phyloP scores from a whole-genome alignment of 306 rosid species.

The Inga oerstediana region DNA sequence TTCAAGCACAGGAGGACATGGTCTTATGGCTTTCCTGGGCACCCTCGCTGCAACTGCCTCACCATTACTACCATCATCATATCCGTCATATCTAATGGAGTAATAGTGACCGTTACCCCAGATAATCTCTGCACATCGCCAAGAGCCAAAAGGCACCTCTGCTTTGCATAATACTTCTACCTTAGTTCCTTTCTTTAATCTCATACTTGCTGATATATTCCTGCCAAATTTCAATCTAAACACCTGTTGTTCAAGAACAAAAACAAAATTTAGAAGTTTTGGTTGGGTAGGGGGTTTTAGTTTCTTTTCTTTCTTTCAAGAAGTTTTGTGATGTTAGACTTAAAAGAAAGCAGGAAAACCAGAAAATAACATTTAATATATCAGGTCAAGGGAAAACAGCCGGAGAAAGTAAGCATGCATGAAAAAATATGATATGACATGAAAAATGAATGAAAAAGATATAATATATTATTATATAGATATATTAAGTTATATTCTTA shows the following conservation, averaged over 20 bases:
- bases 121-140: constrained; percentile 85
- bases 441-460: too few species aligned
- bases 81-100: constrained; percentile 66
- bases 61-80: constrained; percentile 52
- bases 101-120: constrained; percentile 70
- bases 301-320: not conserved
- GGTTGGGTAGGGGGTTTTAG: constrained; percentile 34
- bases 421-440: too few species aligned
- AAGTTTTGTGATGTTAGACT: not conserved
- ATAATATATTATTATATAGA: too few species aligned
- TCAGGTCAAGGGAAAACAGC: constrained; percentile 33
- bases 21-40: constrained; percentile 70
- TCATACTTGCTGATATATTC: constrained; percentile 48
- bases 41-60: constrained; percentile 59
- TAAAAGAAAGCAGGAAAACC: constrained; percentile 26
- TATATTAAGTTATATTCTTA: too few species aligned
- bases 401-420: not conserved
- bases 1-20: constrained; percentile 71
- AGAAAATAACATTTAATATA: constrained; percentile 26
- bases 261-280: constrained; percentile 26
- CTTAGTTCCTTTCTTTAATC: constrained; percentile 77
- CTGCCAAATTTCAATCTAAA: constrained; percentile 29
- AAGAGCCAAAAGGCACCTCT: constrained; percentile 80
- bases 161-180: constrained; percentile 82
- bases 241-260: constrained; percentile 36